Base-by-base conservation (phyloP, 1,284 basidiomycete species). In the Inonotus hispidus region DNA sequence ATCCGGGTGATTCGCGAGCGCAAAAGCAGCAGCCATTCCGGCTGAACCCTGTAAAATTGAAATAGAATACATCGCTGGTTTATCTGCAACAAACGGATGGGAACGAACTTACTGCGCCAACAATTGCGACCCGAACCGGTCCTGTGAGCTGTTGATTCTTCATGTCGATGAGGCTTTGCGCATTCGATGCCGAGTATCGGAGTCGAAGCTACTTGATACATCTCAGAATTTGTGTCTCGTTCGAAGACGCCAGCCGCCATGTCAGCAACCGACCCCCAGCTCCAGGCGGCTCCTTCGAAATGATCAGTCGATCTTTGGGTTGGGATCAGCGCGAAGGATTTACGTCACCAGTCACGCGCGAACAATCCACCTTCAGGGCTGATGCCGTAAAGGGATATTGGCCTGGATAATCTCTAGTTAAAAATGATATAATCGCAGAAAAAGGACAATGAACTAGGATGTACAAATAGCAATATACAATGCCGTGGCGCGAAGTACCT, bases 1-100 rank as follows among this genome's bases (percentile, higher is more conserved):
- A 65, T 83, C 82, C 0, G 84, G 80, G 66, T 82, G 81, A 56
- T 75, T 76, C 55, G 75, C 75, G 50, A 82, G 72, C 11, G 80
- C 78, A 63, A 84, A 82, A 4, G 84, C 83, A 56, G 81, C 82
- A 5, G 81, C 79, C 70, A 82, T 82, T 63, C 78, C 83, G 5
- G 77, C 59, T 2, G 63, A 64, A 7, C 63, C 63, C 63, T 64
- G 25, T n/a, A n/a, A n/a, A n/a, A n/a, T n/a, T n/a, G n/a, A n/a
- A n/a, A n/a, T n/a, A n/a, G 1, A 37, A 27, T 57, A 29, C 23
- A n/a, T 14, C n/a, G 41, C 5, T 5, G 23, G n/a, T 14, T 53
- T 21, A 27, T 1, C 8, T 6, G 19, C 52, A 29, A 35, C 11
- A 8, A 19, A 37, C 14, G 32, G 35, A 16, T 43, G 11, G 4